Base-by-base conservation (phyloP, 2,329 filamentous ascomycete species). In the Colletotrichum karsti region DNA sequence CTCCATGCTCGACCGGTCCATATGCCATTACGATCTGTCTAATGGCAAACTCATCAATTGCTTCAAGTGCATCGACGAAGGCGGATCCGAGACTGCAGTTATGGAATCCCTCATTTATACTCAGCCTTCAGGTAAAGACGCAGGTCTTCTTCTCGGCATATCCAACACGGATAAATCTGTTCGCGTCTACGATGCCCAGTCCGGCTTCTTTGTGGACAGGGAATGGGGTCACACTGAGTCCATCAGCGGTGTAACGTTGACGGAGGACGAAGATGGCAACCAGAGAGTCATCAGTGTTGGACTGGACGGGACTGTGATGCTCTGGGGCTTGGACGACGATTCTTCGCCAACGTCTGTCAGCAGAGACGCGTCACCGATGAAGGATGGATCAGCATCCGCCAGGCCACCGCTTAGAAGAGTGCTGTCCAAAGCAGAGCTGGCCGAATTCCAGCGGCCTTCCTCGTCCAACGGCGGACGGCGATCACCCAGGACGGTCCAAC, bases 91-190 rank as follows among this genome's bases (percentile, higher is more conserved):
- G 74, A 88, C 94, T 6, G 95, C 95, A 0, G 89, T 96, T 46
- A 82, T 98, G 72, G 93, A 95, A 71, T 93, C 92, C 1, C 84
- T 99, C 30, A 89, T 90, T 2, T 88, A 91, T 64, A 90, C 76
- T 74, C 89, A 76, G 81, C 89, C 73, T 78, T 85, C 69, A 79
- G 87, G 79, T 48, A 85, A 78, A 77, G 89, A 83, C 42, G 79
- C 86, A 3, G 88, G 90, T 28, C 87, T 97, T 56, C 85, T 99
- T 57, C 86, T 96, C 18, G 95, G 94, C n/a, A 87, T 96, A 10
- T 98, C 95, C 8, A 95, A 95, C 73, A 97, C 93, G 1, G 96
- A 99, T 79, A 99, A 98, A 77, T 98, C 96, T 1, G 91, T 99
- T 63, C 87, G 96, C 37, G 83, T 99, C 15, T 99, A 99, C 74